Percentiles rank a stretch among this genome's conserved stretches.
Evolutionary conservation across 2,329 filamentous ascomycete species (phyloP).

Genomic region (Mariannaea elegans): DNA sequence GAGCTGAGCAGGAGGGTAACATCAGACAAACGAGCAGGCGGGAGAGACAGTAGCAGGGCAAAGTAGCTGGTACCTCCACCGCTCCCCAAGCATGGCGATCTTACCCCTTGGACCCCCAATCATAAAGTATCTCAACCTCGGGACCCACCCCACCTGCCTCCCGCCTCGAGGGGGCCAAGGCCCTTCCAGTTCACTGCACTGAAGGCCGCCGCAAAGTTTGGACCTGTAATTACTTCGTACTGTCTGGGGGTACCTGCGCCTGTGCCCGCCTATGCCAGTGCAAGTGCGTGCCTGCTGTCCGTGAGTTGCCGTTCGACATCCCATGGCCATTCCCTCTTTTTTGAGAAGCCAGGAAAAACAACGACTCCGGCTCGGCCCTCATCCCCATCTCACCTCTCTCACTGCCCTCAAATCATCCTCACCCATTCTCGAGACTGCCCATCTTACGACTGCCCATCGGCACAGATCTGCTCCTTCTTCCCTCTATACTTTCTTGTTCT

Average conservation of each 20-base stretch:
- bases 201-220: not conserved
- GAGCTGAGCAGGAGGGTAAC: not conserved
- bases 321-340: slow-evolving; percentile 26
- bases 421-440: slow-evolving; percentile 20
- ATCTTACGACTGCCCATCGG: slow-evolving; percentile 17
- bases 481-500: slow-evolving; percentile 23
- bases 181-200: slow-evolving; percentile 10
- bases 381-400: slow-evolving; percentile 30
- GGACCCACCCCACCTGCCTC: slow-evolving; percentile 13
- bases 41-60: not conserved
- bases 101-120: not conserved
- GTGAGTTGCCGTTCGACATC: slow-evolving; percentile 11
- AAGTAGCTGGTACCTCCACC: slow-evolving; percentile 13
- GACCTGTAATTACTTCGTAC: not conserved
- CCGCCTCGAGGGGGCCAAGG: slow-evolving; percentile 12
- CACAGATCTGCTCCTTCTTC: slow-evolving; percentile 1
- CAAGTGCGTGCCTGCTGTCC: slow-evolving; percentile 10
- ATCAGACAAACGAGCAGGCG: slow-evolving; percentile 9
- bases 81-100: not conserved
- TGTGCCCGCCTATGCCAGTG: not conserved
- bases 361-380: slow-evolving; percentile 40
- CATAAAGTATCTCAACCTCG: slow-evolving; percentile 13
- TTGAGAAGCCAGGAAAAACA: slow-evolving; percentile 24
- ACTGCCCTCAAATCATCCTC: slow-evolving; percentile 28
- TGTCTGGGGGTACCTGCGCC: not conserved